Percentiles rank a stretch among this genome's conserved stretches.
These are phyloP conservation scores for Mucor plumbeus DNA, from an alignment of 371 early-diverging fungal genomes.

Conservation along the genomic window DNA sequence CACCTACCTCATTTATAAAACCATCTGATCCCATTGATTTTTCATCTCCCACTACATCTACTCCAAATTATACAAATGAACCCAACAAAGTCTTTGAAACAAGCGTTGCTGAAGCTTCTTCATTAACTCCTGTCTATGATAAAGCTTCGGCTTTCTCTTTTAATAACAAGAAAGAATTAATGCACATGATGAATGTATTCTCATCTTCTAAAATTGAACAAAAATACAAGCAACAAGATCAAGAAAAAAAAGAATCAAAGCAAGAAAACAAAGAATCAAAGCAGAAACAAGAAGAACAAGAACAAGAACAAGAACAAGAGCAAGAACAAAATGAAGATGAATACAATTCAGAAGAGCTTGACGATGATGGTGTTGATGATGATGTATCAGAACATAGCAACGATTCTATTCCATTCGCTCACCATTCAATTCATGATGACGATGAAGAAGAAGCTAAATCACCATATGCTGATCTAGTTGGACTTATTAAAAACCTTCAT, in stretches of 20 bases:
- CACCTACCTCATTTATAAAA: constrained; percentile 5
- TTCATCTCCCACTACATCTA: not conserved
- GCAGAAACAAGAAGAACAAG: not conserved
- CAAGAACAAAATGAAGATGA: not conserved
- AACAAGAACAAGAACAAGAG: not conserved
- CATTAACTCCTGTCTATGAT: constrained; percentile 12
- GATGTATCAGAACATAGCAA: not conserved
- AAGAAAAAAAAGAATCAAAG: not conserved
- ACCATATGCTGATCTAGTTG: constrained; percentile 30
- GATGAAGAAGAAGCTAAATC: constrained; percentile 12
- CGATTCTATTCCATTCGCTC: not conserved
- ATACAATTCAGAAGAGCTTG: not conserved
- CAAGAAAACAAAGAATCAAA: not conserved
- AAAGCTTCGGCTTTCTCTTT: constrained; percentile 15
- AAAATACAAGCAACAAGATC: not conserved
- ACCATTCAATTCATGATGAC: not conserved
- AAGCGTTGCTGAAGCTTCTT: constrained; percentile 10
- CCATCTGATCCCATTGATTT: constrained; percentile 31
- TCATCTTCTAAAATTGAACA: constrained; percentile 21
- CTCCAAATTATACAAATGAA: not conserved
- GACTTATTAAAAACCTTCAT: constrained; percentile 21
- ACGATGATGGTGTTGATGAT: not conserved
- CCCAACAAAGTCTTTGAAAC: constrained; percentile 33
- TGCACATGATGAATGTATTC: constrained; percentile 49
- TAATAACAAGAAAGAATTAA: constrained; percentile 34